Conservation (phyloP, 2,329 filamentous ascomycete genomes). For the Ceratocystis harringtonii region DNA sequence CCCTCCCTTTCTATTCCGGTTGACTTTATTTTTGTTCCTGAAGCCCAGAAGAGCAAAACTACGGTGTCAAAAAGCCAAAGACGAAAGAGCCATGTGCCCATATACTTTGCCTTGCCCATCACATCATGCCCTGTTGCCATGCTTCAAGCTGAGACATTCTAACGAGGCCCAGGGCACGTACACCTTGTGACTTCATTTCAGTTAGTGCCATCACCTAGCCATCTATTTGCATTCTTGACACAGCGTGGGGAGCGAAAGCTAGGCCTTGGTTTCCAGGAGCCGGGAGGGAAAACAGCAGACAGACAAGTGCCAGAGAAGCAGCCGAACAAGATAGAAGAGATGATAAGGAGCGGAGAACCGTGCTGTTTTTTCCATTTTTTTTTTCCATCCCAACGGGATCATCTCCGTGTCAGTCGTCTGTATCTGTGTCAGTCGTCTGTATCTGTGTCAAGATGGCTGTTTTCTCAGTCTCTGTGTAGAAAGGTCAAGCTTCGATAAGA, state of each 20-base stretch:
- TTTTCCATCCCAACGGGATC: not conserved
- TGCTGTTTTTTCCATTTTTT: not conserved
- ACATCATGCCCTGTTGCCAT: not conserved
- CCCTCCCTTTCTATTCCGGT: not conserved
- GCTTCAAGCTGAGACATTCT: not conserved
- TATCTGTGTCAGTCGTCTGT: not conserved
- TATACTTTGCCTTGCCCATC: not conserved
- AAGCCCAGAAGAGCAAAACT: too few relatives aligned
- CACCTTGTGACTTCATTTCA: not conserved
- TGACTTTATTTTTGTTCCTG: too few relatives aligned
- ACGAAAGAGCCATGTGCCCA: too few relatives aligned
- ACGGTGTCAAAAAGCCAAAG: too few relatives aligned
- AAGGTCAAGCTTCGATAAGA: not conserved
- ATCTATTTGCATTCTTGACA: too few relatives aligned
- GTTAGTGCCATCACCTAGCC: not conserved
- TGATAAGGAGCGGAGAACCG: not conserved
- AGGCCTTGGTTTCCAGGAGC: too few relatives aligned
- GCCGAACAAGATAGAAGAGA: not conserved
- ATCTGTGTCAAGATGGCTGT: not conserved
- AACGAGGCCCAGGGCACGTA: not conserved
- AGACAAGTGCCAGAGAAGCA: not conserved
- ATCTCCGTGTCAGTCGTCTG: not conserved
- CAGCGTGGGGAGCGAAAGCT: too few relatives aligned
- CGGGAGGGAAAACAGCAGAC: not conserved
- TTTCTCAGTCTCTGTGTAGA: not conserved